Evolutionary conservation across 306 rosid genomes (phyloP).

Genomic region (Glycyrrhiza uralensis): DNA sequence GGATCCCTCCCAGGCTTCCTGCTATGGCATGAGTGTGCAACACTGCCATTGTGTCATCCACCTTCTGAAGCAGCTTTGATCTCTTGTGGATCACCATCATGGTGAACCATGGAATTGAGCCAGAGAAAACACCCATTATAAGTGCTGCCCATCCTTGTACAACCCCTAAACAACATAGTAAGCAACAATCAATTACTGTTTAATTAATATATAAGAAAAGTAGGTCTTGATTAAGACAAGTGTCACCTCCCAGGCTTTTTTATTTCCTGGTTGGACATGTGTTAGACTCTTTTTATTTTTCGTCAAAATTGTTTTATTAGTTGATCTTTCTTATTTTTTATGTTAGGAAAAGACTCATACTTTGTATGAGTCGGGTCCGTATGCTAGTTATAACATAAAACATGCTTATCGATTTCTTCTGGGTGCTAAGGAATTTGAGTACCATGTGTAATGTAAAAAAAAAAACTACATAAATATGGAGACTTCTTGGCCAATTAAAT

Average conservation of each 20-base stretch:
- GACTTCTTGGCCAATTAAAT: too few species aligned
- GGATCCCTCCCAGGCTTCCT: conserved; percentile 47
- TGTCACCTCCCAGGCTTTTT: too few species aligned
- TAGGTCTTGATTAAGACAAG: too few species aligned
- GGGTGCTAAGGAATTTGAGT: neutral
- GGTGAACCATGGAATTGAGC: conserved; percentile 49
- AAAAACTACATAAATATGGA: too few species aligned
- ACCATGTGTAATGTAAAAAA: neutral
- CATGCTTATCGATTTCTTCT: neutral
- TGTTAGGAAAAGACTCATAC: too few species aligned
- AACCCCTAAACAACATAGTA: conserved; percentile 26
- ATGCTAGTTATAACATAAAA: neutral
- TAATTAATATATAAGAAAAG: too few species aligned
- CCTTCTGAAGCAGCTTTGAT: conserved; percentile 42
- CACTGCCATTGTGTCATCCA: conserved; percentile 54
- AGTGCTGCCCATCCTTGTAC: conserved; percentile 59
- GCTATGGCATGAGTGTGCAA: conserved; percentile 53
- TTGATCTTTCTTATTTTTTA: too few species aligned
- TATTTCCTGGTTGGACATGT: too few species aligned
- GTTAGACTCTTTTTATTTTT: too few species aligned
- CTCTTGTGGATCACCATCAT: conserved; percentile 55
- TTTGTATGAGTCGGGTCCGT: too few species aligned
- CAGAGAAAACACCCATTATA: conserved; percentile 42
- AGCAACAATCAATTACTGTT: neutral
- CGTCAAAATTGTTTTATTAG: too few species aligned